A percentile compares a stretch with the other conserved stretches of the same genome.
Evolutionary conservation across 768 basidiomycete species (phyloP).

Genomic region (Tephrocybe rancida): DNA sequence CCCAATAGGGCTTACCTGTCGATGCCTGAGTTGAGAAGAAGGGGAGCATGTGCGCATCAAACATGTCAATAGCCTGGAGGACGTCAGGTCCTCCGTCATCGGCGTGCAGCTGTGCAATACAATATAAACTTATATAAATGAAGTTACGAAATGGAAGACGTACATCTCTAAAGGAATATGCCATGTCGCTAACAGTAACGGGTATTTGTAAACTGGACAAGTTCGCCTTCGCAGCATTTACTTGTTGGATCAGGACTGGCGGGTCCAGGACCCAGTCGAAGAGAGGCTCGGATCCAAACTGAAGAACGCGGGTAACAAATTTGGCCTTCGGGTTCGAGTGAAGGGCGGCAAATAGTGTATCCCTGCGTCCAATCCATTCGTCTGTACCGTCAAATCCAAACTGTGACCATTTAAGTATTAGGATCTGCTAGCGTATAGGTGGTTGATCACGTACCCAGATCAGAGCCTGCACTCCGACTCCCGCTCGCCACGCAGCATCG

Average conservation of each 20-base stretch:
- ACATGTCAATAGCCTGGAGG: slow-evolving; percentile 59
- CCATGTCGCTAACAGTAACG: slow-evolving; percentile 70
- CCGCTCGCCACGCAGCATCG: slow-evolving; percentile 67
- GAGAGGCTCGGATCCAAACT: slow-evolving; percentile 75
- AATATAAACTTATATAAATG: background rate
- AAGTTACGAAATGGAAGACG: background rate
- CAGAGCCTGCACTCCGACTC: slow-evolving; percentile 72
- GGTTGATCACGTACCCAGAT: slow-evolving; percentile 60
- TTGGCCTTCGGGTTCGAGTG: slow-evolving; percentile 64
- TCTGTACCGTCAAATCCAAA: slow-evolving; percentile 51
- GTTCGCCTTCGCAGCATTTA: slow-evolving; percentile 47
- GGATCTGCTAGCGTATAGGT: background rate
- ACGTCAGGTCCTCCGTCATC: slow-evolving; percentile 54
- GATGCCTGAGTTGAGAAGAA: slow-evolving; percentile 64
- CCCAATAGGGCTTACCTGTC: slow-evolving; percentile 39
- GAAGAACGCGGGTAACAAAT: slow-evolving; percentile 64
- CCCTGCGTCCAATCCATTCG: slow-evolving; percentile 56
- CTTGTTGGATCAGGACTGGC: slow-evolving; percentile 51
- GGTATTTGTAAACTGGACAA: slow-evolving; percentile 59
- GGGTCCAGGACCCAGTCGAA: slow-evolving; percentile 58
- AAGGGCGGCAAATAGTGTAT: slow-evolving; percentile 51
- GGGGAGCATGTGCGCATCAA: slow-evolving; percentile 73
- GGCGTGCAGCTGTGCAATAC: slow-evolving; percentile 33
- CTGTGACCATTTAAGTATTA: slow-evolving; percentile 23
- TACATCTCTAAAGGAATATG: slow-evolving; percentile 56